These are phyloP conservation scores for Schizophyllum commune DNA, from an alignment of 1,284 basidiomycete species.

Conservation along the genomic window DNA sequence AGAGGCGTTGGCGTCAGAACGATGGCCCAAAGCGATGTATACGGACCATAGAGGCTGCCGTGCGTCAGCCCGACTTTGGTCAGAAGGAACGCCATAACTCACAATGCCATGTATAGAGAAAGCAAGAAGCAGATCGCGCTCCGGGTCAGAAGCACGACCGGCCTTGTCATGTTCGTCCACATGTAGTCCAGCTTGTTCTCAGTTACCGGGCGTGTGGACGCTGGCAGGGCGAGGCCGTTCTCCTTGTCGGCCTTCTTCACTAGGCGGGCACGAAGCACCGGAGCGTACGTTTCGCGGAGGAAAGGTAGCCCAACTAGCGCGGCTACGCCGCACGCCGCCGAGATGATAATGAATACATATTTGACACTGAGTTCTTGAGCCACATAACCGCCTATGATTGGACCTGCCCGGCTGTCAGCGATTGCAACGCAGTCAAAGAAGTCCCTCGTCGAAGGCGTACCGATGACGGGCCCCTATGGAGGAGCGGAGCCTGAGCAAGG, in stretches of 20 bases:
- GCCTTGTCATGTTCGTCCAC: constrained; percentile 42
- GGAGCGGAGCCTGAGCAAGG: background rate
- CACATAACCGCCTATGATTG: constrained; percentile 38
- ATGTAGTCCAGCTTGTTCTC: constrained; percentile 30
- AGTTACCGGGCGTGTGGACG: constrained; percentile 22
- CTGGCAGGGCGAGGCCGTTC: constrained; percentile 24
- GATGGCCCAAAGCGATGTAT: background rate
- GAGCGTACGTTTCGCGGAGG: constrained; percentile 56
- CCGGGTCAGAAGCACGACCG: constrained; percentile 42
- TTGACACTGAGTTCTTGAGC: constrained; percentile 47
- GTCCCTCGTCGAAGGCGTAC: constrained; percentile 28
- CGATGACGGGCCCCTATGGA: constrained; percentile 32
- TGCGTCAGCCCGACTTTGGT: background rate
- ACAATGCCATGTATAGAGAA: constrained; percentile 58
- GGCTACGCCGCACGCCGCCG: constrained; percentile 29
- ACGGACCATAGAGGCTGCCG: constrained; percentile 12
- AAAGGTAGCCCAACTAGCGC: constrained; percentile 43
- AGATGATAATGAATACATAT: constrained; percentile 56
- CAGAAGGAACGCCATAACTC: constrained; percentile 19
- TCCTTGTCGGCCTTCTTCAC: constrained; percentile 34
- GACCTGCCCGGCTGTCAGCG: constrained; percentile 30
- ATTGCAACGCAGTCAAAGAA: constrained; percentile 22
- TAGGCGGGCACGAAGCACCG: constrained; percentile 38
- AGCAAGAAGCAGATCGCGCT: constrained; percentile 58
- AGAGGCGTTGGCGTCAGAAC: background rate